Evolutionary conservation across 75 land plant species (phyloP).

Genomic region (Pinus tabuliformis): DNA sequence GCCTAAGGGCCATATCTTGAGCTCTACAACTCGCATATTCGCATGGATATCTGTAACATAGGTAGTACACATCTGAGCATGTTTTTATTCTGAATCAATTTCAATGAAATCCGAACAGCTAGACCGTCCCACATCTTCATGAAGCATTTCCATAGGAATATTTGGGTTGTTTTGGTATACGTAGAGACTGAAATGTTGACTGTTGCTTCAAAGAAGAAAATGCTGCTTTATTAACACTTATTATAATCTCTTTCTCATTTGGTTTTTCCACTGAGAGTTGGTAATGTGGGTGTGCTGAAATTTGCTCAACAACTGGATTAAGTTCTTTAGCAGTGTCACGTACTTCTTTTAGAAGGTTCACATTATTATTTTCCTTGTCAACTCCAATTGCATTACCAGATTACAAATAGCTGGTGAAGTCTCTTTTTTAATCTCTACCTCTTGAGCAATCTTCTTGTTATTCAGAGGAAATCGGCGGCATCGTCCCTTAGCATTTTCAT

Average conservation of each 20-base stretch:
- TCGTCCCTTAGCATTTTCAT: neutral
- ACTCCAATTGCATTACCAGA: neutral
- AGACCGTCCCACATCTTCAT: neutral
- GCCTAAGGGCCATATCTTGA: constrained; percentile 16
- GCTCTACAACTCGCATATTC: constrained; percentile 57
- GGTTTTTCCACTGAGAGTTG: neutral
- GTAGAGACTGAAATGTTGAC: neutral
- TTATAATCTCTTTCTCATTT: neutral
- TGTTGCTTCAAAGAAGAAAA: neutral
- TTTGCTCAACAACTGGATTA: neutral
- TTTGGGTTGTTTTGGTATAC: neutral
- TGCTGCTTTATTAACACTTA: neutral
- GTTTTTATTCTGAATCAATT: constrained; percentile 53
- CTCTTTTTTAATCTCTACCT: neutral
- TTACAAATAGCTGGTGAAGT: neutral
- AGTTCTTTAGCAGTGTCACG: neutral
- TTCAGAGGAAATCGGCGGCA: neutral
- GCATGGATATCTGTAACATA: constrained; percentile 78
- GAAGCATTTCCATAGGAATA: neutral
- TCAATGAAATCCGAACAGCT: constrained; percentile 24
- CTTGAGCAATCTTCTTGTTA: neutral
- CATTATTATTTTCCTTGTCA: neutral
- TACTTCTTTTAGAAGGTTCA: neutral
- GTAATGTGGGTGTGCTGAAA: neutral
- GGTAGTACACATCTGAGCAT: constrained; percentile 73